Conservation (phyloP, 2,329 filamentous ascomycete genomes). For the Plenodomus tracheiphilus region DNA sequence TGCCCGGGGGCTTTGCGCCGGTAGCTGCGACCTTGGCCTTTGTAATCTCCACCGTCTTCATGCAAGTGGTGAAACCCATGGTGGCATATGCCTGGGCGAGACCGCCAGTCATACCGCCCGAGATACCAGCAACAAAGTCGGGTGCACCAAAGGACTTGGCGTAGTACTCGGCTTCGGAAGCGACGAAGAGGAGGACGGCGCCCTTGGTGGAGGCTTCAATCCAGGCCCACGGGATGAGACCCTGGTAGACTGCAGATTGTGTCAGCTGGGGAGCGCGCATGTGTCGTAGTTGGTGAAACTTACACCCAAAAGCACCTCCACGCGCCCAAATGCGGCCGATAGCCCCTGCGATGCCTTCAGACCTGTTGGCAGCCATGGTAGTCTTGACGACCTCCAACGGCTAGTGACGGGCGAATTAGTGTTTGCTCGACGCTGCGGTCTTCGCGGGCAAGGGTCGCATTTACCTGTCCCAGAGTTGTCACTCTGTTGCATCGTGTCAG, state of each 20-base stretch:
- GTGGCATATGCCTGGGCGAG: slow-evolving; percentile 98
- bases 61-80: slow-evolving; percentile 99
- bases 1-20: slow-evolving; percentile 84
- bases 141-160: slow-evolving; percentile 80
- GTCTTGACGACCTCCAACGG: slow-evolving; percentile 99
- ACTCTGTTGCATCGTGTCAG: slow-evolving; percentile 52
- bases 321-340: slow-evolving; percentile 89
- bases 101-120: slow-evolving; percentile 89
- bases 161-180: slow-evolving; percentile 95
- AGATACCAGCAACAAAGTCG: slow-evolving; percentile 86
- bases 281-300: slow-evolving; percentile 49
- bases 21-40: slow-evolving; percentile 89
- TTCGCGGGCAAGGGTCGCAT: slow-evolving; percentile 3
- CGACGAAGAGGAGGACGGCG: slow-evolving; percentile 97
- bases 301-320: slow-evolving; percentile 92
- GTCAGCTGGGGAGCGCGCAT: slow-evolving; percentile 45
- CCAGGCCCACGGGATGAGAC: slow-evolving; percentile 93
- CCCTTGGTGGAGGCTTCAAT: slow-evolving; percentile 99
- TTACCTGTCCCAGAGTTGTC: slow-evolving; percentile 68
- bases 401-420: slow-evolving; percentile 62
- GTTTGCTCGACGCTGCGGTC: background rate
- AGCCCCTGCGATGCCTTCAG: slow-evolving; percentile 80
- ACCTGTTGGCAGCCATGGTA: slow-evolving; percentile 97
- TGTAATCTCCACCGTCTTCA: slow-evolving; percentile 99
- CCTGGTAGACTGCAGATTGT: slow-evolving; percentile 81